Conservation (phyloP, 805 yeast species). For the Barnettozyma botsteinii region DNA sequence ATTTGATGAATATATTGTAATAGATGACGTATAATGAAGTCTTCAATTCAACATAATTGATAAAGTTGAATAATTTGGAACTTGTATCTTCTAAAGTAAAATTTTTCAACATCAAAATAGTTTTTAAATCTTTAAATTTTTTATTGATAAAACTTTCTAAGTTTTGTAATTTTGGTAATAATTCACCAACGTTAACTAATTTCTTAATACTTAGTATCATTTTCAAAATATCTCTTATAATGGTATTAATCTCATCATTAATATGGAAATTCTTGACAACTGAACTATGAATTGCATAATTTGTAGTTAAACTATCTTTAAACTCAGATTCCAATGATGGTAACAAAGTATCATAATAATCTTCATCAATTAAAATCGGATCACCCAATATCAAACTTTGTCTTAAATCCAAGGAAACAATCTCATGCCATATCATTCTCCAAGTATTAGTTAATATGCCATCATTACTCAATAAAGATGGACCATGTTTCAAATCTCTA, state of each 20-base stretch:
- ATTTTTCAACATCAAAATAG: slow-evolving; percentile 25
- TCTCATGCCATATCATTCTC: slow-evolving; percentile 54
- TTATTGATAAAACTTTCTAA: slow-evolving; percentile 33
- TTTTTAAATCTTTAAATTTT: slow-evolving; percentile 27
- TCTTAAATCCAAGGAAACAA: slow-evolving; percentile 40
- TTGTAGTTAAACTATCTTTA: slow-evolving; percentile 29
- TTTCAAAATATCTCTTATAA: slow-evolving; percentile 30
- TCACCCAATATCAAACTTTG: slow-evolving; percentile 45
- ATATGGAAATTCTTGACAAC: slow-evolving; percentile 30
- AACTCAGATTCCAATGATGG: slow-evolving; percentile 35
- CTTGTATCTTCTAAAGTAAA: slow-evolving; percentile 15
- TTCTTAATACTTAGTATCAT: slow-evolving; percentile 36
- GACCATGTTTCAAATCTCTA: slow-evolving; percentile 43
- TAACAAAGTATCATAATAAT: slow-evolving; percentile 44
- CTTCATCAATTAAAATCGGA: slow-evolving; percentile 34
- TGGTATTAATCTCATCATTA: slow-evolving; percentile 28
- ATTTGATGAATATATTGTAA: slow-evolving; percentile 20
- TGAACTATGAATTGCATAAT: slow-evolving; percentile 37
- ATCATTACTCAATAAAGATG: slow-evolving; percentile 21
- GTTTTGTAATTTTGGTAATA: slow-evolving; percentile 31
- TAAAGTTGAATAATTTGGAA: slow-evolving; percentile 24
- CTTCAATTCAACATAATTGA: slow-evolving; percentile 24
- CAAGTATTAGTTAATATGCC: slow-evolving; percentile 37
- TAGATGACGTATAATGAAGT: slow-evolving; percentile 24
- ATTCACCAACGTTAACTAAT: slow-evolving; percentile 31